These are phyloP conservation scores for Porcisia deanei DNA, from an alignment of 208 protist genomes.

Conservation along the genomic window DNA sequence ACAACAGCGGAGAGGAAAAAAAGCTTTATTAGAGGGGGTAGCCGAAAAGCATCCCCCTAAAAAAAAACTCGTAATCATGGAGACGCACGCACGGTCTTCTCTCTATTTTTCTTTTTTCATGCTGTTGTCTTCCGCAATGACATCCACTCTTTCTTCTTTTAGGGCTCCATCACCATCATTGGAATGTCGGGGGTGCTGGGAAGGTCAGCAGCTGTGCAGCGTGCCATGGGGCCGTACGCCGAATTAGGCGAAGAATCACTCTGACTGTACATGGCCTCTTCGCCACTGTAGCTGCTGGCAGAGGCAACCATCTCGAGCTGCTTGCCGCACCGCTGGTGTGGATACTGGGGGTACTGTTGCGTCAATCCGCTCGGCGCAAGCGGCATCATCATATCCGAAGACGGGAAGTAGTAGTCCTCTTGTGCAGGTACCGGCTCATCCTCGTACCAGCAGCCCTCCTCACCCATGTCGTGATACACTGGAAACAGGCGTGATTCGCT, in stretches of 20 bases:
- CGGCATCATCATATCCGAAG: conserved; percentile 32
- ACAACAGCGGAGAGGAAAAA: conserved; percentile 4
- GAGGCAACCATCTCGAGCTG: conserved; percentile 17
- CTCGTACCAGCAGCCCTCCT: conserved; percentile 36
- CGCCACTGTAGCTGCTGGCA: conserved; percentile 25
- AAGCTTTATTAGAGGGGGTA: too few species aligned
- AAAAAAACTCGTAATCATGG: too few species aligned
- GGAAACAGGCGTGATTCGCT: conserved; percentile 34
- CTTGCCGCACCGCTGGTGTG: conserved; percentile 8
- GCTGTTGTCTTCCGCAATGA: neutral
- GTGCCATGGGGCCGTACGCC: conserved; percentile 9
- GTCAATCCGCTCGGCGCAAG: conserved; percentile 27
- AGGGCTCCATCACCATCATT: conserved; percentile 37
- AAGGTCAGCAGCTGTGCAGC: conserved; percentile 26
- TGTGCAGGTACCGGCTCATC: conserved; percentile 10
- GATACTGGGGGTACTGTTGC: conserved; percentile 4
- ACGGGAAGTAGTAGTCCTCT: conserved; percentile 45
- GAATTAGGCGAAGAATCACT: conserved; percentile 16
- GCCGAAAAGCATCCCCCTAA: too few species aligned
- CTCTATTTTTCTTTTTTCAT: conserved; percentile 2
- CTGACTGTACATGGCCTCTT: conserved; percentile 24
- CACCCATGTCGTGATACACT: conserved; percentile 11
- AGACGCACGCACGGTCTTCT: neutral
- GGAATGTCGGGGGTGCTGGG: conserved; percentile 26
- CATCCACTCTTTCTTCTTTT: neutral